Evolutionary conservation across 2,329 filamentous ascomycete species (phyloP), one percentile per base, ranked within the genome.

Genomic region (Bipolaris victoriae): DNA sequence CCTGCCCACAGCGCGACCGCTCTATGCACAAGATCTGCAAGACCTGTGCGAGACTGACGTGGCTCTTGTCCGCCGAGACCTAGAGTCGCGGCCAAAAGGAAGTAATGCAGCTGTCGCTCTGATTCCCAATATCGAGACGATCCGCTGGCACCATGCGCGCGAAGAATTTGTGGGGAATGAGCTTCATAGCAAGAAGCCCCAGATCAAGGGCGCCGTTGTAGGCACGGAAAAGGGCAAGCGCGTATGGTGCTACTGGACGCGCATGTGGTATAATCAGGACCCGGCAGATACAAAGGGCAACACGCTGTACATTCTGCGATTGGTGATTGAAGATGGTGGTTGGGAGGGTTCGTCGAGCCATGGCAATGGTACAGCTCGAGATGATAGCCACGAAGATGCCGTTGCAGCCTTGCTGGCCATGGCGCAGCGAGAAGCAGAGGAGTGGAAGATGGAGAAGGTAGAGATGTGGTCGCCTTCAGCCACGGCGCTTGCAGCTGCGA

Each of bases 381-480:
- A 67, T 31, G 60, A 62, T 7, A 54, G 59, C 22, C 65, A 72
- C 40, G 69, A 65, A 20, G 63, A 59, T 36, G 81, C 81, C 1
- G 81, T 96, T 57, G 80, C 82, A 36, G 84, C 84, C 2, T 82
- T 97, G 24, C 73, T 96, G 43, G 76, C 79, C 40, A 80, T 87
- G 43, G 92, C 92, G 4, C 86, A 89, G 68, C 77, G 77, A 7
- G 87, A 96, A 76, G 93, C 93, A 1, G 77, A 81, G 3, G 81
- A 85, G 55, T 96, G 91, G 89, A 80, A 84, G 43, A 86, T 91
- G 78, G 81, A 82, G 39, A 82, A 86, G 44, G 85, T 97, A 3
- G 84, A 92, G 72, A 80, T 94, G 49, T 98, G 94, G 94, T 96
- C 95, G 71, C 92, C 93, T 0, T 84, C 83, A 3, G 79, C 84